Base-by-base conservation (phyloP, 1,284 basidiomycete species). In the Irpex sp. region DNA sequence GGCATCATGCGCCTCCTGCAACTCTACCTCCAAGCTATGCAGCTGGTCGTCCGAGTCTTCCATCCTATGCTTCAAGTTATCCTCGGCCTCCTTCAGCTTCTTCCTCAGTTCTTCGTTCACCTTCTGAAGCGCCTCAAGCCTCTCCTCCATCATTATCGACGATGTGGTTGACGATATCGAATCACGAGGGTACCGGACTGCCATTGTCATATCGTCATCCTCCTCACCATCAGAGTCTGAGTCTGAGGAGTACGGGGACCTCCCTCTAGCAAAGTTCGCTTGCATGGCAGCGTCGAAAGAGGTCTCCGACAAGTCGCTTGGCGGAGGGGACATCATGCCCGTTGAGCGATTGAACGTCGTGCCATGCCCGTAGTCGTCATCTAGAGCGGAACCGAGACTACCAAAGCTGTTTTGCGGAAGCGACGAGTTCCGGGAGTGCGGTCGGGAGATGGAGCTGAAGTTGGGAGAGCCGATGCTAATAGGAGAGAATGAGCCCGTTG, bases 1-100 rank as follows among this genome's bases (percentile, higher is more conserved):
- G 73, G 96, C 93, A 9, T 77, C 82, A 66, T 82, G 77, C 59
- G 88, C 72, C 69, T 94, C 91, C 62, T 95, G 91, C 57, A 94
- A 70, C 36, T 82, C 77, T 7, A 74, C 75, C 68, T 94, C 85
- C 73, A 92, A 82, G 57, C 93, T 89, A 66, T 90, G 87, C 23
- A 93, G 73, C 67, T 93, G 86, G 28, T 78, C 72, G 71, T 95
- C 93, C 65, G 92, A 89, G 59, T 93, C 91, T 5, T 76, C 72
- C 10, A 91, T 77, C 66, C 82, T 85, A 51, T 80, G 78, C 67
- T 87, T 83, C 56, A 93, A 72, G 5, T 83, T 85, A 47, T 80
- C 76, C 69, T 94, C 90, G 2, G 85, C 83, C 61, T 93, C 90
- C 60, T 83, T 76, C 28, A 93, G 75, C 72, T 91, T 91, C 64